These are phyloP conservation scores for Colletotrichum sansevieriae DNA, from an alignment of 2,329 filamentous ascomycete genomes.

Conservation along the genomic window DNA sequence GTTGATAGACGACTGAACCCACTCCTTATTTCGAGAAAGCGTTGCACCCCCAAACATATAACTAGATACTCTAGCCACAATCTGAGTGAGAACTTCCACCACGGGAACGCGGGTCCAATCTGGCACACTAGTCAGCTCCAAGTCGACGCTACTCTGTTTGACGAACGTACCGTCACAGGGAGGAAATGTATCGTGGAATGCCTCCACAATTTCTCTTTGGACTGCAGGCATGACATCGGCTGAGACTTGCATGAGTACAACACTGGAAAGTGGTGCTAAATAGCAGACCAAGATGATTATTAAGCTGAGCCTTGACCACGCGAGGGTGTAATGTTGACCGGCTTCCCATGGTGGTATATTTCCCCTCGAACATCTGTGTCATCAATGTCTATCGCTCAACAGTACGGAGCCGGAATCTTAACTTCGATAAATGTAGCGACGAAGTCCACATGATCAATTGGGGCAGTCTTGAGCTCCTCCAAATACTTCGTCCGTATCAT, in stretches of 20 bases:
- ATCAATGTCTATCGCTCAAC: background rate
- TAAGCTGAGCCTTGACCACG: conserved; percentile 45
- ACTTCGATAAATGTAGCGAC: conserved; percentile 46
- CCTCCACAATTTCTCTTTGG: conserved; percentile 7
- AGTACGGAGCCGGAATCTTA: too few species aligned
- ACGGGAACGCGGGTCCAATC: conserved; percentile 46
- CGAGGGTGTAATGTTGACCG: conserved; percentile 47
- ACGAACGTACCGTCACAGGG: background rate
- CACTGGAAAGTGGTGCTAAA: too few species aligned
- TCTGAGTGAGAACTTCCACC: conserved; percentile 44
- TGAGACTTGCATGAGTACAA: background rate
- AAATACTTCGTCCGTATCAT: conserved; percentile 47
- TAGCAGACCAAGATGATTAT: conserved; percentile 37
- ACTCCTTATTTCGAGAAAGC: conserved; percentile 47
- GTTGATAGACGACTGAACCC: conserved; percentile 47
- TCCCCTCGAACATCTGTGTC: conserved; percentile 48
- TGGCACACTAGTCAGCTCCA: conserved; percentile 27
- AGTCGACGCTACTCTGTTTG: background rate
- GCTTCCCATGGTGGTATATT: conserved; percentile 49
- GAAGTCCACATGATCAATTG: conserved; percentile 47
- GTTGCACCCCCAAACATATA: conserved; percentile 48
- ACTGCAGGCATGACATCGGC: conserved; percentile 7
- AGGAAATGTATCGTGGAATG: conserved; percentile 8
- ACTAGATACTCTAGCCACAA: conserved; percentile 48
- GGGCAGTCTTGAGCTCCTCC: conserved; percentile 47